A percentile compares a stretch with the other conserved stretches of the same genome.
phyloP scores from a whole-genome alignment of 2,329 filamentous ascomycete species.

The Trichoderma guizhouense region DNA sequence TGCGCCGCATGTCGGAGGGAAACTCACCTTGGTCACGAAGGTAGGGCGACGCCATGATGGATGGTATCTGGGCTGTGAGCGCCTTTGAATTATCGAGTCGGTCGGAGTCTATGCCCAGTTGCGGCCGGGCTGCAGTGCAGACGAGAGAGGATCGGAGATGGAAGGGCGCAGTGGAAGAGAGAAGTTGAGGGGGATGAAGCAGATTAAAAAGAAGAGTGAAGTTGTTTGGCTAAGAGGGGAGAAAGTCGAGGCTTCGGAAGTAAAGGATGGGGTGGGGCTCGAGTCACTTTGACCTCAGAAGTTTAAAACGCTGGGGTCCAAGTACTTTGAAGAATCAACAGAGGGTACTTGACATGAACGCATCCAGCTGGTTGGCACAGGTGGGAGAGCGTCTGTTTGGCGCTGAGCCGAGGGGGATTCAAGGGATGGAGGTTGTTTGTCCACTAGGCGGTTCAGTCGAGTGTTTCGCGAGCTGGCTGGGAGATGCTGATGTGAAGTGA shows the following conservation, averaged over 20 bases:
- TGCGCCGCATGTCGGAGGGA: neutral
- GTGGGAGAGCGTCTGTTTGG: neutral
- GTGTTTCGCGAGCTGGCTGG: neutral
- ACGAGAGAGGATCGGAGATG: neutral
- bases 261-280: conserved; percentile 18
- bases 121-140: neutral
- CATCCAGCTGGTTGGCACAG: neutral
- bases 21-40: conserved; percentile 8
- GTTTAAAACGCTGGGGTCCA: neutral
- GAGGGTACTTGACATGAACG: neutral
- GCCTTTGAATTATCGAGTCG: neutral
- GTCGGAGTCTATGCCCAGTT: neutral
- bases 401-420: neutral
- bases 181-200: neutral
- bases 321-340: neutral
- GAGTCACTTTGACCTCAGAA: conserved; percentile 9
- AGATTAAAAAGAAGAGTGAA: neutral
- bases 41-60: neutral
- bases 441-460: neutral
- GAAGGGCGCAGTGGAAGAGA: neutral
- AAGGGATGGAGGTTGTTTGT: neutral
- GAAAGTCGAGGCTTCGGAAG: conserved; percentile 17
- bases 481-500: neutral
- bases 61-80: neutral
- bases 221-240: conserved; percentile 2